Base-by-base conservation (phyloP, 495 filamentous ascomycete species). In the Daldinia childiae region DNA sequence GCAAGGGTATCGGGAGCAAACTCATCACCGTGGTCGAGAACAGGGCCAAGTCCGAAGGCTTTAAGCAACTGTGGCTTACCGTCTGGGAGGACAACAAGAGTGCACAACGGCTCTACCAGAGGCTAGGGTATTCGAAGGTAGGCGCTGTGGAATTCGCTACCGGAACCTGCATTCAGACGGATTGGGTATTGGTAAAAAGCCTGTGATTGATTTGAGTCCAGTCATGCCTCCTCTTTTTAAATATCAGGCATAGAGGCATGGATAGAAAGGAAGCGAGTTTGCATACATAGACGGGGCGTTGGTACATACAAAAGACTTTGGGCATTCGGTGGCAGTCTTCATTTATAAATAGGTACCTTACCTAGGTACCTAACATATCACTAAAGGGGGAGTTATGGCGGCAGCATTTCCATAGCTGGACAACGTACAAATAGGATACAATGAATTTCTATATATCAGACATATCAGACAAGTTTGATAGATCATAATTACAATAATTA, bases 51-150 rank as follows among this genome's bases (percentile, higher is more conserved):
- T 71, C 75, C 15, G 72, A 79, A 59, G 81, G 77, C 9, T 80
- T 77, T 58, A 41, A 74, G 63, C 59, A 65, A 15, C 36, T 84
- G 11, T 84, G 82, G 82, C 66, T 84, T 17, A 79, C 80, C 1
- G 82, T 84, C 15, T 84, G 79, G 79, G 81, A 84, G 64, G 58
- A 84, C 1, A 79, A 82, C 67, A 6, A 51, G 26, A 72, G 32
- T 11, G 77, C 80, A 1, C 70, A 78, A 60, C 71, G 66, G 39
- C 73, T 82, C 12, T 83, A 83, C 67, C 38, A 64, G 57, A 74
- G 64, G 56, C 39, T 77, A 17, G 81, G 80, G 1, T 83, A 76
- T 52, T 45, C 30, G 50, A 76, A 73, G 48, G 69, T 73, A 8
- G 81, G 80, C 36, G 32, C 58, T 17, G 71, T 76, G 62, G 76